Evolutionary conservation across 83 land plant genomes (phyloP), one percentile per base, ranked within the genome.

Genomic region (Diphasiastrum complanatum): DNA sequence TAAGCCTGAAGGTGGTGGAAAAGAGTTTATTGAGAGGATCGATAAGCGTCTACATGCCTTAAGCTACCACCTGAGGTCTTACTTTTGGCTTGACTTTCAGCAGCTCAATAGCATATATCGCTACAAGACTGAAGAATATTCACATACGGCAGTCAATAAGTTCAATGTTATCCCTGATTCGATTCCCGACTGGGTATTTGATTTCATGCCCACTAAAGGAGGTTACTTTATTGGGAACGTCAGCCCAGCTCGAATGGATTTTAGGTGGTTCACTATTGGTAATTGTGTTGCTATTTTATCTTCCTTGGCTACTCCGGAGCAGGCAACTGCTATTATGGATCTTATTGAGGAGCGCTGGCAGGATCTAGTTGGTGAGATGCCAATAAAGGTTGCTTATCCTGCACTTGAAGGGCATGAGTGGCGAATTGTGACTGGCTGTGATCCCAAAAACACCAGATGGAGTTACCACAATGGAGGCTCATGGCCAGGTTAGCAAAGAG

Each of bases 151-250:
- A n/a, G n/a, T n/a, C n/a, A n/a, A n/a, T n/a, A n/a, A n/a, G n/a
- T n/a, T n/a, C n/a, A n/a, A n/a, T n/a, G n/a, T n/a, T n/a, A n/a
- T n/a, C n/a, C n/a, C n/a, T n/a, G n/a, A n/a, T n/a, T n/a, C n/a
- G n/a, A 41, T 41, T 41, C 45, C 45, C n/a, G 45, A 41, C 45
- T 41, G 45, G 45, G 45, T 41, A 41, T 41, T 41, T 41, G 45
- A 41, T 18, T 41, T 41, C 45, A 41, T 41, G 45, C 45, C 45
- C n/a, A 41, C 45, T 14, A 41, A 41, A 41, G 45, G 45, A 41
- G 45, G 45, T 18, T 41, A 41, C n/a, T 41, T 41, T 41, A 41
- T 41, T 41, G 45, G 45, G 18, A 41, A 41, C 1, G 45, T 41
- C n/a, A 41, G 45, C 45, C 45, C 45, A 41, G 45, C 45, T 14